These are phyloP conservation scores for Croton laevigatus DNA, from an alignment of 441 rosid genomes.

Conservation along the genomic window DNA sequence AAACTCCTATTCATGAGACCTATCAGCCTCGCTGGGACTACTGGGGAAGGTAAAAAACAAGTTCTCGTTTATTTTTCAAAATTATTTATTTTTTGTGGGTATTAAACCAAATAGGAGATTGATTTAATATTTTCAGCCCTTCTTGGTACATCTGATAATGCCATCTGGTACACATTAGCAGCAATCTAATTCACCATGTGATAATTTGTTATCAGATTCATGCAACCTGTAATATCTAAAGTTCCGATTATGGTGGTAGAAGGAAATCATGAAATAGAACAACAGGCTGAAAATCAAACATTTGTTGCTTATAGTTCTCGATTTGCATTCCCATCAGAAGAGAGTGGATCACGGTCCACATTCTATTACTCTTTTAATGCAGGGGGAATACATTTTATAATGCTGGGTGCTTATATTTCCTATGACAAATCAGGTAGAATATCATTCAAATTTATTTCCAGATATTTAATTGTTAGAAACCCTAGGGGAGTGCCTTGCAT, in stretches of 20 bases:
- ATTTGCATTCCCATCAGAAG: slow-evolving; percentile 65
- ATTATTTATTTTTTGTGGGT: too few relatives aligned
- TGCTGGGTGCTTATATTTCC: slow-evolving; percentile 58
- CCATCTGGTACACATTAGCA: not conserved
- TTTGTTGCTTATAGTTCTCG: slow-evolving; percentile 76
- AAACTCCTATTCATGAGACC: slow-evolving; percentile 47
- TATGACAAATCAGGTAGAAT: slow-evolving; percentile 54
- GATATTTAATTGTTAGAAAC: not conserved
- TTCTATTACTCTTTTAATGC: slow-evolving; percentile 84
- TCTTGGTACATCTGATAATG: too few relatives aligned
- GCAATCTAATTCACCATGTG: not conserved
- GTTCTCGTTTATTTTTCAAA: not conserved
- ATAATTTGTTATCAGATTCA: slow-evolving; percentile 42
- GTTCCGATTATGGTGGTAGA: slow-evolving; percentile 67
- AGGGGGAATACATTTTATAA: slow-evolving; percentile 87
- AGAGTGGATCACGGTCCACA: slow-evolving; percentile 60
- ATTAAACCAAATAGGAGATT: too few relatives aligned
- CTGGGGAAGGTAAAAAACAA: slow-evolving; percentile 67
- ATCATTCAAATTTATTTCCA: not conserved
- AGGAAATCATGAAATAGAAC: slow-evolving; percentile 69
- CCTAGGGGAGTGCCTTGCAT: not conserved
- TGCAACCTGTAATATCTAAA: slow-evolving; percentile 60
- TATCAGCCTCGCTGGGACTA: slow-evolving; percentile 97
- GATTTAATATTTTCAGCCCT: too few relatives aligned
- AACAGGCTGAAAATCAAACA: slow-evolving; percentile 48